phyloP scores from a whole-genome alignment of 371 early-diverging fungal genomes.

The Synchytrium microbalum region DNA sequence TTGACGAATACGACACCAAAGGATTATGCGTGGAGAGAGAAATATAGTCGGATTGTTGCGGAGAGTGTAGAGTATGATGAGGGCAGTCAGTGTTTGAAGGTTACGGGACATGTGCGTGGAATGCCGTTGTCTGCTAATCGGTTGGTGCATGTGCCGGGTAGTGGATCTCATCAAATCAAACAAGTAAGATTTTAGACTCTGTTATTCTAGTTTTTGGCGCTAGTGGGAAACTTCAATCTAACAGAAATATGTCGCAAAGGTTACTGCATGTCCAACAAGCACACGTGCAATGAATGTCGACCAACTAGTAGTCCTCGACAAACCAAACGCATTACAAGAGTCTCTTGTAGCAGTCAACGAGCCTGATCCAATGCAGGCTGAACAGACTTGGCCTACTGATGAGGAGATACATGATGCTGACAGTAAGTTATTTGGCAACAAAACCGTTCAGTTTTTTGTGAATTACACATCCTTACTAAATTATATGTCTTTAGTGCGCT shows the following conservation, averaged over 20 bases:
- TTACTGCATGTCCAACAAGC: slow-evolving; percentile 1
- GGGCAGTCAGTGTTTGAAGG: slow-evolving; percentile 39
- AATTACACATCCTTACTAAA: slow-evolving; percentile 4
- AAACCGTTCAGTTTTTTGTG: not conserved
- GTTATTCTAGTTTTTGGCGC: not conserved
- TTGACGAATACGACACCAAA: slow-evolving; percentile 58
- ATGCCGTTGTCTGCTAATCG: slow-evolving; percentile 77
- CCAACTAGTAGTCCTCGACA: slow-evolving; percentile 40
- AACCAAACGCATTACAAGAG: slow-evolving; percentile 61
- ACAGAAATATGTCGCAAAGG: slow-evolving; percentile 5
- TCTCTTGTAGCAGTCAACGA: slow-evolving; percentile 73
- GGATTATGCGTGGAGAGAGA: slow-evolving; percentile 77
- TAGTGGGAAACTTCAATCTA: not conserved
- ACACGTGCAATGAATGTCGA: slow-evolving; percentile 29
- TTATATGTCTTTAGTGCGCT: slow-evolving; percentile 1
- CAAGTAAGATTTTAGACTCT: slow-evolving; percentile 34
- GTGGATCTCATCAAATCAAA: slow-evolving; percentile 85
- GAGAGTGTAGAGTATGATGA: slow-evolving; percentile 62
- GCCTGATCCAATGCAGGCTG: slow-evolving; percentile 81
- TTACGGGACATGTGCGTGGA: slow-evolving; percentile 75
- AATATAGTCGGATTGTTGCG: slow-evolving; percentile 77
- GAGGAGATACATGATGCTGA: slow-evolving; percentile 83
- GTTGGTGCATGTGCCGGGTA: slow-evolving; percentile 79
- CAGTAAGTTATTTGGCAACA: slow-evolving; percentile 18
- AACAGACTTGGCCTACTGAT: slow-evolving; percentile 97